Evolutionary conservation across 352 stramenopile species (phyloP).

Genomic region (Pythium monospermum): DNA sequence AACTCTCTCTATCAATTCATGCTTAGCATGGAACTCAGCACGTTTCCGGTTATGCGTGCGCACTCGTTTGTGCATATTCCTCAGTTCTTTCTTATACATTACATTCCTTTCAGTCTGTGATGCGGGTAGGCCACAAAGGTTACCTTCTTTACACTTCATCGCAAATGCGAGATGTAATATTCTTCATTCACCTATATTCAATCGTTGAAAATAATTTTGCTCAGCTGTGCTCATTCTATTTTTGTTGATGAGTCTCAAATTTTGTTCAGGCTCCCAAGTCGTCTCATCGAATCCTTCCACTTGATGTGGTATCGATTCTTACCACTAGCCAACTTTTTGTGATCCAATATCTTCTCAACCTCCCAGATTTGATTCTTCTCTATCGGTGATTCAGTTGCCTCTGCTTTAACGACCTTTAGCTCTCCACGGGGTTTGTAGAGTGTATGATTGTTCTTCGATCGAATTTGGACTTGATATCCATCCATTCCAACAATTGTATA

Average conservation of each 20-base stretch:
- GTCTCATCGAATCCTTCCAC: constrained; percentile 13
- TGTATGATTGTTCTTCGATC: constrained; percentile 27
- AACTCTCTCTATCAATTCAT: too few relatives aligned
- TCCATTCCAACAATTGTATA: constrained; percentile 22
- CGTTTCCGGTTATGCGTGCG: too few relatives aligned
- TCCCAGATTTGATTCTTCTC: constrained; percentile 20
- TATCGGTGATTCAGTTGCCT: constrained; percentile 15
- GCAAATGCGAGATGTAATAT: too few relatives aligned
- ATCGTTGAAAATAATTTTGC: constrained; percentile 7
- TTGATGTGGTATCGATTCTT: constrained; percentile 18
- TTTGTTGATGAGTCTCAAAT: constrained; percentile 16
- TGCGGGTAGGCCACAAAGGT: too few relatives aligned
- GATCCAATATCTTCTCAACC: constrained; percentile 20
- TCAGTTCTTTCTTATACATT: too few relatives aligned
- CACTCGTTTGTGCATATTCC: too few relatives aligned
- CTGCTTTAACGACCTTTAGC: constrained; percentile 16
- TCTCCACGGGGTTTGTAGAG: constrained; percentile 23
- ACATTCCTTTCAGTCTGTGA: too few relatives aligned
- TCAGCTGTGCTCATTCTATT: constrained; percentile 13
- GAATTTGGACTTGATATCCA: constrained; percentile 20
- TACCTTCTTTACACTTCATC: too few relatives aligned
- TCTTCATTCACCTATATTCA: too few relatives aligned
- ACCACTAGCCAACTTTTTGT: constrained; percentile 19
- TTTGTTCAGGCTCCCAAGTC: constrained; percentile 14
- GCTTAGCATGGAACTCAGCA: too few relatives aligned